Percentiles rank a stretch among this genome's conserved stretches.
These are phyloP conservation scores for Lathyrus aphaca DNA, from an alignment of 306 rosid genomes.

Conservation along the genomic window DNA sequence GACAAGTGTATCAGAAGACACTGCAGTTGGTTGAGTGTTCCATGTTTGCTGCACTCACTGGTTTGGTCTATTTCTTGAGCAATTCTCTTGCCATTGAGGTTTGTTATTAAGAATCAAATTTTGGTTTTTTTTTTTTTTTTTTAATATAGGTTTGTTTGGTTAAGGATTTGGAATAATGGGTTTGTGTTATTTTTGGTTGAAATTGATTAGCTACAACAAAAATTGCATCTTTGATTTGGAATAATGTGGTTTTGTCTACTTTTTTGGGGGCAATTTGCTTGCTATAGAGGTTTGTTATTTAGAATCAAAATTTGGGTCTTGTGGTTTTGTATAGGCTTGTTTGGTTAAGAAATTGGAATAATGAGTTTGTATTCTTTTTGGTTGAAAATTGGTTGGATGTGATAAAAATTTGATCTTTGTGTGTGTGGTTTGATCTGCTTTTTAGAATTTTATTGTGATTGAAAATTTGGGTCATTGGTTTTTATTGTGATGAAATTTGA, in stretches of 20 bases:
- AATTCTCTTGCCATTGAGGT: slow-evolving; percentile 93
- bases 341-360: slow-evolving; percentile 11
- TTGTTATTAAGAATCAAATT: slow-evolving; percentile 28
- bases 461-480: not conserved
- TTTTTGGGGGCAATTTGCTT: not conserved
- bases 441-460: slow-evolving; percentile 43
- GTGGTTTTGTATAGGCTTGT: not conserved
- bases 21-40: slow-evolving; percentile 95
- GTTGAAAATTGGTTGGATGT: not conserved
- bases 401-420: slow-evolving; percentile 21
- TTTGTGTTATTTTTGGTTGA: not conserved
- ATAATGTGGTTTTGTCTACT: not conserved
- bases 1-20: slow-evolving; percentile 71
- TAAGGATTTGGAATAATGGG: slow-evolving; percentile 2
- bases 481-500: not conserved
- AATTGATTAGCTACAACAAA: not conserved
- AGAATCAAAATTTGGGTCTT: not conserved
- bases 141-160: not conserved
- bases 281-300: not conserved
- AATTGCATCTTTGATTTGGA: slow-evolving; percentile 28
- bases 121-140: not conserved
- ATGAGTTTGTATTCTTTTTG: not conserved
- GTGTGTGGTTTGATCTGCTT: not conserved
- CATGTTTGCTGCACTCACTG: slow-evolving; percentile 95
- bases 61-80: slow-evolving; percentile 93